Conservation (phyloP, 768 basidiomycete genomes). For the Coprinellus micaceus region DNA sequence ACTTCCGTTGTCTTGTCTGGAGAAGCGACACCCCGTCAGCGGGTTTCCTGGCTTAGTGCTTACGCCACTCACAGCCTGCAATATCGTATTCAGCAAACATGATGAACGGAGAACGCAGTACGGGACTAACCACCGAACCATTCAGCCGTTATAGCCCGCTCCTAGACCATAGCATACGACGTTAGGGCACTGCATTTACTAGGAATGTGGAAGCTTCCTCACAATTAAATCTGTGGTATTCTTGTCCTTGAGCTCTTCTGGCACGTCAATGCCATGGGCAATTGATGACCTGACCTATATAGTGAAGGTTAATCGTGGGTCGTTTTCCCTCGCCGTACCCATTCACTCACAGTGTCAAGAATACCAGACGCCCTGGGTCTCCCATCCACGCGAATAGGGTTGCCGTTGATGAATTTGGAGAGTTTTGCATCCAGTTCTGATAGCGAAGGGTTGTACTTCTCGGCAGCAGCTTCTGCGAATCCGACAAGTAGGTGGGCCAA, state of each 20-base stretch:
- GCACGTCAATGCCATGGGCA: constrained; percentile 70
- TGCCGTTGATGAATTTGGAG: constrained; percentile 66
- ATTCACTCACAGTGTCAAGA: constrained; percentile 33
- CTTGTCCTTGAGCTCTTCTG: constrained; percentile 68
- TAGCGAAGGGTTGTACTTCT: constrained; percentile 58
- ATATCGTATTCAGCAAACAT: constrained; percentile 10
- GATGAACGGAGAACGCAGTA: not conserved
- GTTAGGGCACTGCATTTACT: too few species aligned
- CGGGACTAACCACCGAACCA: constrained; percentile 62
- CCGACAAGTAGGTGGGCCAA: constrained; percentile 57
- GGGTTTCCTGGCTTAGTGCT: too few species aligned
- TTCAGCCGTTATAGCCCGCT: constrained; percentile 70
- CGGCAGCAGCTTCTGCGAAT: constrained; percentile 67
- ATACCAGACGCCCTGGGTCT: constrained; percentile 73
- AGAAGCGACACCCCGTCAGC: too few species aligned
- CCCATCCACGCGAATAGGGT: constrained; percentile 70
- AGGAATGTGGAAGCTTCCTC: constrained; percentile 14
- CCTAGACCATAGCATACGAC: constrained; percentile 32
- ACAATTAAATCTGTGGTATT: constrained; percentile 57
- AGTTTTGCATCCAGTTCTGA: constrained; percentile 59
- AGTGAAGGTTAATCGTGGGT: not conserved
- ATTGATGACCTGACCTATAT: constrained; percentile 59
- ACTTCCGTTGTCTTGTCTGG: constrained; percentile 74
- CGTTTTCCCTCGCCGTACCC: not conserved
- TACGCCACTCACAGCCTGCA: constrained; percentile 39